A percentile compares a stretch with the other conserved stretches of the same genome.
Conservation (phyloP, 768 basidiomycete species). For the Boletus pseudo-olivaceus region DNA sequence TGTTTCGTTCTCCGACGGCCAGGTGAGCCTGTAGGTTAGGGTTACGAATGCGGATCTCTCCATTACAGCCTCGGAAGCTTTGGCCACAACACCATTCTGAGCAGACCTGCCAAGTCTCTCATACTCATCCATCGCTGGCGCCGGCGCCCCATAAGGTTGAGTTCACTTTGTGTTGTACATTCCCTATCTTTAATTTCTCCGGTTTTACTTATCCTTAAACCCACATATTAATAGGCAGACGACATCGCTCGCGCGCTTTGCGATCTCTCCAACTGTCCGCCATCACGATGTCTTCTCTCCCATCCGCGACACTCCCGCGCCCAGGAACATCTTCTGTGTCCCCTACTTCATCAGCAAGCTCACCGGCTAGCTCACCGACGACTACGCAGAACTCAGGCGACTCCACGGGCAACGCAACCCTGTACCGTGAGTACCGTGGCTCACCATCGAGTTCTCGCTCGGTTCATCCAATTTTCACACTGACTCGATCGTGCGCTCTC, state of each 20-base stretch:
- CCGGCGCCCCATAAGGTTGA: slow-evolving; percentile 1
- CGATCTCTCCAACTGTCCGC: neutral
- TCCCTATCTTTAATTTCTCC: neutral
- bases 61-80: neutral
- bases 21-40: neutral
- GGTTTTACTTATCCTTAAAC: neutral
- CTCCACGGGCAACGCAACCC: slow-evolving; percentile 20
- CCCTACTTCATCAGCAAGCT: neutral
- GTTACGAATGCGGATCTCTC: neutral
- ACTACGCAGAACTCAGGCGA: neutral
- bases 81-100: neutral
- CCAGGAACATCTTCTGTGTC: neutral
- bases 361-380: neutral
- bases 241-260: neutral
- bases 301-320: neutral
- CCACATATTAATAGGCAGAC: slow-evolving; percentile 19
- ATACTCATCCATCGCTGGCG: slow-evolving; percentile 3
- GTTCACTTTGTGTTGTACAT: neutral
- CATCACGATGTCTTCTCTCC: slow-evolving; percentile 12
- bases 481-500: slow-evolving; percentile 8
- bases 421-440: slow-evolving; percentile 26
- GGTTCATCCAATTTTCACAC: slow-evolving; percentile 16
- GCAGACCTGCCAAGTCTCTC: neutral
- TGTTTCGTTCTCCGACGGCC: slow-evolving; percentile 2
- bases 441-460: neutral